phyloP scores from a whole-genome alignment of 2,329 filamentous ascomycete species.

The Exophiala bonariae region DNA sequence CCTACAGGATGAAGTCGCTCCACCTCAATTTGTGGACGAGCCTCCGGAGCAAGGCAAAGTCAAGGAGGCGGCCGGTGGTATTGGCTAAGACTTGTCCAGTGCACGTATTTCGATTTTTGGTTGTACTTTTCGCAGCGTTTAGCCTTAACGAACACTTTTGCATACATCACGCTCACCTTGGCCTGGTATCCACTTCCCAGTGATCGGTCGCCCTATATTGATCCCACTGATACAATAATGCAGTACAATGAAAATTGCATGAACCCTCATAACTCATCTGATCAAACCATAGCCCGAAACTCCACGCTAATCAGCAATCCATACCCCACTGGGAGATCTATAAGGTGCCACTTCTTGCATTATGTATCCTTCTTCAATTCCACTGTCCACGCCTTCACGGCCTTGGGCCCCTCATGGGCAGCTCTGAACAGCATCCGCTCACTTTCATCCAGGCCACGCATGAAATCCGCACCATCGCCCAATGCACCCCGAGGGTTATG shows the following conservation, averaged over 20 bases:
- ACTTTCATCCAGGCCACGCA: conserved; percentile 84
- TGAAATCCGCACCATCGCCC: conserved; percentile 70
- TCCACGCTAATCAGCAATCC: too few species aligned
- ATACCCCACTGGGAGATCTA: too few species aligned
- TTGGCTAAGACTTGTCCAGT: conserved; percentile 9
- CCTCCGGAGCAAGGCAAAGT: conserved; percentile 69
- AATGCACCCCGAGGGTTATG: conserved; percentile 65
- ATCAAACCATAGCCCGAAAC: too few species aligned
- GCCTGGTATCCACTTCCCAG: too few species aligned
- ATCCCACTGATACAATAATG: too few species aligned
- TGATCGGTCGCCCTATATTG: too few species aligned
- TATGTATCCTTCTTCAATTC: conserved; percentile 26
- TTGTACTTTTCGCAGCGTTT: conserved; percentile 4
- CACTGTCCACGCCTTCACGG: conserved; percentile 24
- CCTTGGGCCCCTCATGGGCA: conserved; percentile 72
- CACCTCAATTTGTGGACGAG: conserved; percentile 88
- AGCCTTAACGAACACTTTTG: neutral
- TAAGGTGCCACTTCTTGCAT: too few species aligned
- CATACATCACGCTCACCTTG: too few species aligned
- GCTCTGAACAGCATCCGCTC: conserved; percentile 76
- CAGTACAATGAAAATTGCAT: too few species aligned
- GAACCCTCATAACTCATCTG: too few species aligned
- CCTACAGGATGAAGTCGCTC: conserved; percentile 81
- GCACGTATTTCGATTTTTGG: neutral
- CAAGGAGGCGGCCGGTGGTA: conserved; percentile 63